phyloP scores from a whole-genome alignment of 805 yeast genomes.

The Kazachstania martiniae region DNA sequence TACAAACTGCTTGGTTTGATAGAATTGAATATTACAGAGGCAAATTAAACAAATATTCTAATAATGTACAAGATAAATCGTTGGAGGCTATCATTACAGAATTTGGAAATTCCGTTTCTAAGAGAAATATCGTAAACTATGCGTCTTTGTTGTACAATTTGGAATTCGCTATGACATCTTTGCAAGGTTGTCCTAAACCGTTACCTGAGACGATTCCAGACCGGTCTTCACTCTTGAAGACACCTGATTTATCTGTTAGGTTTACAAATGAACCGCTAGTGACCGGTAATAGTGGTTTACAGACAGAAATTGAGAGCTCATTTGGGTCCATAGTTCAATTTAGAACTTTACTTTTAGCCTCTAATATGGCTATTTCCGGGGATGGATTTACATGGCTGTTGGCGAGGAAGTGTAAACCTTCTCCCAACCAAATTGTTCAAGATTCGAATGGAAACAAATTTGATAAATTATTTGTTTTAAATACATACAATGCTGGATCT shows the following conservation, averaged over 20 bases:
- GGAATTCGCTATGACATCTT: constrained; percentile 28
- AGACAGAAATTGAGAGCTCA: constrained; percentile 19
- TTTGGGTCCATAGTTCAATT: constrained; percentile 77
- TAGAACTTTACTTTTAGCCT: constrained; percentile 53
- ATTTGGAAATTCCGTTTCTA: constrained; percentile 22
- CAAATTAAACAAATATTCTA: constrained; percentile 30
- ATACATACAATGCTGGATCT: constrained; percentile 84
- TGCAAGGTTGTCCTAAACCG: constrained; percentile 18
- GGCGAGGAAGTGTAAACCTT: constrained; percentile 33
- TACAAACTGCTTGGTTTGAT: constrained; percentile 41
- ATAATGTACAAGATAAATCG: constrained; percentile 16
- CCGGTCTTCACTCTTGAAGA: constrained; percentile 27
- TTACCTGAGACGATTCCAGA: constrained; percentile 10
- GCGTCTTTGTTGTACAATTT: constrained; percentile 32
- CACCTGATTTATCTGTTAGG: constrained; percentile 30
- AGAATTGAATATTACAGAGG: constrained; percentile 32
- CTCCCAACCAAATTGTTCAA: constrained; percentile 2
- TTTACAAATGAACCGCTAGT: constrained; percentile 17
- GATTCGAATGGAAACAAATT: constrained; percentile 16
- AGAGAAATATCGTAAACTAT: constrained; percentile 27
- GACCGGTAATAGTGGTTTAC: constrained; percentile 1
- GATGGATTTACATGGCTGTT: constrained; percentile 89
- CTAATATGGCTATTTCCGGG: constrained; percentile 68
- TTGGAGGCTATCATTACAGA: constrained; percentile 19
- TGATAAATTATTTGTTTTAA: constrained; percentile 52